phyloP scores from a whole-genome alignment of 2,329 filamentous ascomycete genomes.

The Iodosphaeria phyllophila region DNA sequence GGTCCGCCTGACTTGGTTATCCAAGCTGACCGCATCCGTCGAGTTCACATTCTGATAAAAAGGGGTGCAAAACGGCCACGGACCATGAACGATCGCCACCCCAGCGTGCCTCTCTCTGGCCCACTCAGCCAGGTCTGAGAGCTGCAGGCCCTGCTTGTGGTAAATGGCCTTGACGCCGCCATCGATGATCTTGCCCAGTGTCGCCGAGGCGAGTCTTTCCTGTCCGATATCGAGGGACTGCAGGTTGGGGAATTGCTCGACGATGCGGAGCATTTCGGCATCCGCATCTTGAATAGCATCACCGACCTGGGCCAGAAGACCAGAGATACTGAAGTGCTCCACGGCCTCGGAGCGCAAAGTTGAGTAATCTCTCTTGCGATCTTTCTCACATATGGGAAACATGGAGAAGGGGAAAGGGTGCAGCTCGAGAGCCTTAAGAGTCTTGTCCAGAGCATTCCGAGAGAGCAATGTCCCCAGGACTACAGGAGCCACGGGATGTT shows the following conservation, averaged over 20 bases:
- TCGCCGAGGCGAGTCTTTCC: slow-evolving; percentile 6
- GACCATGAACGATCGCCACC: too few relatives aligned
- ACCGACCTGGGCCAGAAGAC: slow-evolving; percentile 34
- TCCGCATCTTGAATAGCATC: slow-evolving; percentile 4
- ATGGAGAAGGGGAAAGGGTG: slow-evolving; percentile 5
- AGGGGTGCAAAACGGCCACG: too few relatives aligned
- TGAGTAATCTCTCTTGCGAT: too few relatives aligned
- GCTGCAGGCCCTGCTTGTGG: slow-evolving; percentile 2
- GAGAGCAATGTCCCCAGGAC: too few relatives aligned
- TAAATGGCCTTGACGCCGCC: slow-evolving; percentile 9
- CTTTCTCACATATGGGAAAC: too few relatives aligned
- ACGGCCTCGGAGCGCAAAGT: too few relatives aligned
- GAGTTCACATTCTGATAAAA: too few relatives aligned
- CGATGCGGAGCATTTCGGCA: slow-evolving; percentile 4
- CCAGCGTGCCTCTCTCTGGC: slow-evolving; percentile 6
- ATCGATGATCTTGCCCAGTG: slow-evolving; percentile 7
- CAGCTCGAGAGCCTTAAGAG: slow-evolving; percentile 7
- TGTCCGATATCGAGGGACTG: slow-evolving; percentile 7
- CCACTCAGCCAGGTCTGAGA: slow-evolving; percentile 7
- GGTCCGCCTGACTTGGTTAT: too few relatives aligned
- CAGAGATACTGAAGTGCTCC: slow-evolving; percentile 14
- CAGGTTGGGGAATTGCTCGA: slow-evolving; percentile 10
- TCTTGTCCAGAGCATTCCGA: slow-evolving; percentile 9
- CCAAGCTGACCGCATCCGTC: too few relatives aligned
- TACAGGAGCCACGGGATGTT: slow-evolving; percentile 3